Evolutionary conservation across 2,329 filamentous ascomycete genomes (phyloP).

Genomic region (Geosmithia flava): DNA sequence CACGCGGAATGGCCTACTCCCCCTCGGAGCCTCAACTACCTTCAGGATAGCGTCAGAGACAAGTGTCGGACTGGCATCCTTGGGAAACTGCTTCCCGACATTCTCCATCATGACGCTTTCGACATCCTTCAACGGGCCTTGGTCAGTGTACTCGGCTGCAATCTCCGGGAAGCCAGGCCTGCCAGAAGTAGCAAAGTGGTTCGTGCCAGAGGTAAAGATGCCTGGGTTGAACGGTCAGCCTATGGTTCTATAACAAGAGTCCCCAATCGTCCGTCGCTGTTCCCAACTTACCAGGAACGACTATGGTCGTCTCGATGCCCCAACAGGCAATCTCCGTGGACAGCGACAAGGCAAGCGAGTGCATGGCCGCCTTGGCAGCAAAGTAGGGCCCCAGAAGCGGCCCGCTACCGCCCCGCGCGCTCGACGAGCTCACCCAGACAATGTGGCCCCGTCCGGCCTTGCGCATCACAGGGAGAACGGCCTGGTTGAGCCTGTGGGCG

Average conservation of each 20-base stretch:
- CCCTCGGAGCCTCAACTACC: not conserved
- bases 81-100: not conserved
- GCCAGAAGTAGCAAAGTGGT: not conserved
- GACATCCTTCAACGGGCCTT: not conserved
- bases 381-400: not conserved
- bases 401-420: not conserved
- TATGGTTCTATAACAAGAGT: too few species aligned
- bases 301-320: not conserved
- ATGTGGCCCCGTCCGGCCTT: not conserved
- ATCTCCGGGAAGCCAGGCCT: not conserved
- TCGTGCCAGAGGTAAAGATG: not conserved
- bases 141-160: not conserved
- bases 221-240: not conserved
- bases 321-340: not conserved
- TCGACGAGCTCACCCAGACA: not conserved
- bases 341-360: not conserved
- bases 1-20: not conserved
- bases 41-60: not conserved
- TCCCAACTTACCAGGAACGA: not conserved
- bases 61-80: not conserved
- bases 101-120: not conserved
- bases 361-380: not conserved
- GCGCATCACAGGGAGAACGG: not conserved
- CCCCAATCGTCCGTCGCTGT: too few species aligned
- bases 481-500: not conserved